Conservation (phyloP, 306 rosid genomes). For the Herpetospermum pedunculosum region DNA sequence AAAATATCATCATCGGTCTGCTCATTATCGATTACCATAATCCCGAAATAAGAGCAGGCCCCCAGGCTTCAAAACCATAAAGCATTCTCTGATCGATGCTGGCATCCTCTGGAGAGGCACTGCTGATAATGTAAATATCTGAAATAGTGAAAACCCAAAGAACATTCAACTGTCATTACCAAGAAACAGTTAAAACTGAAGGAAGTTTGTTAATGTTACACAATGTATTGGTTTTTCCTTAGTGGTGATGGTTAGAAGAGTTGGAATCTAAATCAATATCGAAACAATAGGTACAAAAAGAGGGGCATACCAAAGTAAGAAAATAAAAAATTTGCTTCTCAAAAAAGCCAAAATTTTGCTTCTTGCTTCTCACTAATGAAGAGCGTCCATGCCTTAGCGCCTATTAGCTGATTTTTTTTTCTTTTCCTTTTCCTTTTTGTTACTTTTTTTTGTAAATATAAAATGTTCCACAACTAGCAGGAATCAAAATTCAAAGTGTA, state of each 20-base stretch:
- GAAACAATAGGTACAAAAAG: neutral
- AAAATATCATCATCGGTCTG: neutral
- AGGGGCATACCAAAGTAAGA: too few species aligned
- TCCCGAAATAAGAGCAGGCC: conserved; percentile 85
- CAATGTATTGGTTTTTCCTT: neutral
- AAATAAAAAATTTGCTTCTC: too few species aligned
- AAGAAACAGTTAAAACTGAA: neutral
- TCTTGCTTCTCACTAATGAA: neutral
- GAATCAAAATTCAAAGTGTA: neutral
- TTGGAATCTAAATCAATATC: neutral
- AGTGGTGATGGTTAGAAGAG: neutral
- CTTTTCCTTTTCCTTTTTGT: neutral
- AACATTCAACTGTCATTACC: neutral
- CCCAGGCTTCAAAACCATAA: conserved; percentile 69
- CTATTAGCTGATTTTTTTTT: neutral
- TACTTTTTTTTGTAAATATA: neutral
- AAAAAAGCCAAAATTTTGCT: too few species aligned
- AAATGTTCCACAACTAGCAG: neutral
- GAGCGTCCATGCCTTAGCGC: neutral
- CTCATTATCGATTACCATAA: conserved; percentile 47
- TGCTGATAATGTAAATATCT: conserved; percentile 91
- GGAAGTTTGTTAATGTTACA: neutral
- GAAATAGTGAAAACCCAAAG: conserved; percentile 17
- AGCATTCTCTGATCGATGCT: conserved; percentile 56
- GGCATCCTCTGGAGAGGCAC: conserved; percentile 62